Evolutionary conservation across 148 eudicot genomes (phyloP), one percentile per base, ranked within the genome.

Genomic region (Nyssa sinensis): DNA sequence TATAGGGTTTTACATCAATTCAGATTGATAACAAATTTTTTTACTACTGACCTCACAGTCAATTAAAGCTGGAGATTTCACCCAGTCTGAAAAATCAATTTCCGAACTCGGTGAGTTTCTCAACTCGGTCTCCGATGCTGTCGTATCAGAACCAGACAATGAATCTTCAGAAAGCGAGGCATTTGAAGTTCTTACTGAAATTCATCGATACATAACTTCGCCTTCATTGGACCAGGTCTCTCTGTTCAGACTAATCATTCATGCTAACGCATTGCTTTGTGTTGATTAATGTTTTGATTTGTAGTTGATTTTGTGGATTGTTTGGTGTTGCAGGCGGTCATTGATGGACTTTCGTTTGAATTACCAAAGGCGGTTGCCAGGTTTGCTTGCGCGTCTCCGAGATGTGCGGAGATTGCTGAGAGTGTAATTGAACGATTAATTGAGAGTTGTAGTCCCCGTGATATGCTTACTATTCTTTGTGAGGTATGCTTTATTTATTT

Each of bases 311-410:
- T 63, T 27, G 44, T 39, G 44, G 29, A 12, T 31, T 58, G 32
- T 28, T 44, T 51, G 44, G 60, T 7, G 35, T 31, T 84, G 70
- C 72, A 94, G 98, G 88, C 78, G 25, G 88, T 92, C 72, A 61
- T 94, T 69, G 98, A 94, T 82, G 89, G 83, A 5, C 85, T 94
- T 24, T 86, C 98, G 11, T 92, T 88, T 83, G 92, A 88, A 85
- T 66, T 92, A 81, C 96, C 92, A 23, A 88, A 90, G 77, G 92
- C 83, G n/a, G 81, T 79, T 74, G 90, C 93, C 61, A 83, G 85
- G 81, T 85, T 94, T 71, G 83, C 92, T 27, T 86, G 90, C 63
- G 78, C 77, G 37, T 94, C 98, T 23, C 69, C 13, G 30, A 90
- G 92, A 74, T 90, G 90, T 78, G 74, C 60, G 39, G 91, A 84